These are phyloP conservation scores for Vitis riparia DNA, from an alignment of 164 flowering plant species.

Conservation along the genomic window DNA sequence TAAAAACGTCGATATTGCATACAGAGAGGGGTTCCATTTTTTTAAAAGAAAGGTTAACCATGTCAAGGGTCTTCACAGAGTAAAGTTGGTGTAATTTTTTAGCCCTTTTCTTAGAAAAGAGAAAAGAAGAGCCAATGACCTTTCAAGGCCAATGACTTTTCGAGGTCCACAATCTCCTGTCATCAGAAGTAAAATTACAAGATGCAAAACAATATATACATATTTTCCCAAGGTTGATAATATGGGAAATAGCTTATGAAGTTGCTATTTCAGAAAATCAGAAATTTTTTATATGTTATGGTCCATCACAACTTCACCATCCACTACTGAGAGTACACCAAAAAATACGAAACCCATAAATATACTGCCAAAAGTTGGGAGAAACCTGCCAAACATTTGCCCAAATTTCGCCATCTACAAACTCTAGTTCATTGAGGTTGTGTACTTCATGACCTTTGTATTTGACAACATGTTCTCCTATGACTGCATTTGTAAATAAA, in stretches of 20 bases:
- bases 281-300: not conserved
- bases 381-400: constrained; percentile 86
- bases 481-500: constrained; percentile 40
- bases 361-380: not conserved
- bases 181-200: not conserved
- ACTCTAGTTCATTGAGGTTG: constrained; percentile 90
- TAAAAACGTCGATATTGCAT: not conserved
- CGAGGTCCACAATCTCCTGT: not conserved
- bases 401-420: constrained; percentile 88
- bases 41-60: not conserved
- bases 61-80: not conserved
- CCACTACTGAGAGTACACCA: too few relatives aligned
- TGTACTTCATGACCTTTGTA: constrained; percentile 70
- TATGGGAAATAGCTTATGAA: not conserved
- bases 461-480: constrained; percentile 40
- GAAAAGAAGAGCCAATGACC: not conserved
- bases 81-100: not conserved
- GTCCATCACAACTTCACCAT: not conserved
- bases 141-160: too few relatives aligned
- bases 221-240: not conserved
- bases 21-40: not conserved
- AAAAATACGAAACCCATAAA: not conserved
- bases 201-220: not conserved
- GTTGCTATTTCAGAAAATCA: not conserved
- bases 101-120: not conserved